These are phyloP conservation scores for Spathaspora boniae DNA, from an alignment of 805 yeast genomes.

Conservation along the genomic window DNA sequence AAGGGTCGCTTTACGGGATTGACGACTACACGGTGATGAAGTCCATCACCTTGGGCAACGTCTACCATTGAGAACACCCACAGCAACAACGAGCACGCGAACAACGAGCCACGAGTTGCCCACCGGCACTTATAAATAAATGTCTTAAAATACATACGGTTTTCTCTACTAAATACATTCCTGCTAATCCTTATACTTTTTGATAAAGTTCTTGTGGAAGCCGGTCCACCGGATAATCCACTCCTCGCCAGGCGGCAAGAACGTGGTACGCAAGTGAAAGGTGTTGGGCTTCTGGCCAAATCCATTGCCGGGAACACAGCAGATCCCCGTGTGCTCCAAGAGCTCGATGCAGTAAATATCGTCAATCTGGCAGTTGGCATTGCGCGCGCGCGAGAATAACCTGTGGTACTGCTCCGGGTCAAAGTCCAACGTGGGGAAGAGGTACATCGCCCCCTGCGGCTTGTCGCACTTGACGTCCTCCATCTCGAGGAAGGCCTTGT, in stretches of 20 bases:
- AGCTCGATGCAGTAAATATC: slow-evolving; percentile 85
- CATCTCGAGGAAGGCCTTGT: slow-evolving; percentile 69
- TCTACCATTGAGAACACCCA: slow-evolving; percentile 21
- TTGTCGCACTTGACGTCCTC: slow-evolving; percentile 81
- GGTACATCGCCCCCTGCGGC: slow-evolving; percentile 97
- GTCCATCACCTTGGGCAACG: slow-evolving; percentile 48
- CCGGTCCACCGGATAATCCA: slow-evolving; percentile 77
- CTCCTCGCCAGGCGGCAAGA: slow-evolving; percentile 90
- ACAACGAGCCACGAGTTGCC: no score
- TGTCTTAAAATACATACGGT: not conserved
- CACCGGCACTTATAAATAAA: no score
- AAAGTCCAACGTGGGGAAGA: slow-evolving; percentile 77
- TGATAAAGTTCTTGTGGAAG: slow-evolving; percentile 75
- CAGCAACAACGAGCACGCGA: no score
- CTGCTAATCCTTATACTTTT: slow-evolving; percentile 38
- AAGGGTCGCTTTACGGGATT: slow-evolving; percentile 71
- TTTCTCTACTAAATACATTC: not conserved
- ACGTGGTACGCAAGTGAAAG: slow-evolving; percentile 92
- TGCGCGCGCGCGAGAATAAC: slow-evolving; percentile 60
- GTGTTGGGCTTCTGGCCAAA: slow-evolving; percentile 92
- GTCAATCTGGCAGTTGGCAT: slow-evolving; percentile 62
- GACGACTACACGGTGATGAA: slow-evolving; percentile 67
- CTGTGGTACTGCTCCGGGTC: slow-evolving; percentile 44
- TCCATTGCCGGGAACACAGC: slow-evolving; percentile 97
- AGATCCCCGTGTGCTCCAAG: slow-evolving; percentile 86